These are phyloP conservation scores for Teunomyces atbi DNA, from an alignment of 805 yeast genomes.

Conservation along the genomic window DNA sequence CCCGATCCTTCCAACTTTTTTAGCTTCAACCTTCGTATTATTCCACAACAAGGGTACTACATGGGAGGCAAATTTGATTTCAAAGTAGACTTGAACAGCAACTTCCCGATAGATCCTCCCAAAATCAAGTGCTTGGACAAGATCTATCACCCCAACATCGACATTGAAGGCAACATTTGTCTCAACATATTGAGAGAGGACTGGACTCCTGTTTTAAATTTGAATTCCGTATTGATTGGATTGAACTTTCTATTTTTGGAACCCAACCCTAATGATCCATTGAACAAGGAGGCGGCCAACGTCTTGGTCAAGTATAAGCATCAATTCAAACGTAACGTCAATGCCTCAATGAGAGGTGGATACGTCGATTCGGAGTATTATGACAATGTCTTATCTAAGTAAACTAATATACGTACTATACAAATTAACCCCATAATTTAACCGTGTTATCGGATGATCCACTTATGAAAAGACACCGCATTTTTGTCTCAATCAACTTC, in stretches of 20 bases:
- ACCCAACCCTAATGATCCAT: conserved; percentile 89
- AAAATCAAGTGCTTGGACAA: conserved; percentile 67
- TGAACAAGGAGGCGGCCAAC: conserved; percentile 86
- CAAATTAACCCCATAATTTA: conserved; percentile 48
- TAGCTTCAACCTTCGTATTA: conserved; percentile 55
- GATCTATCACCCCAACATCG: conserved; percentile 94
- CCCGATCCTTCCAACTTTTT: conserved; percentile 58
- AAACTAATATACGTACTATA: conserved; percentile 3
- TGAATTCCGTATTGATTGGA: conserved; percentile 82
- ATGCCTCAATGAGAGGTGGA: conserved; percentile 71
- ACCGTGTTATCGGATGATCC: conserved; percentile 61
- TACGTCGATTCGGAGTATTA: conserved; percentile 35
- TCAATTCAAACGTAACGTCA: conserved; percentile 57
- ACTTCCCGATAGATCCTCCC: conserved; percentile 92
- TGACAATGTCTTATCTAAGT: conserved; percentile 8
- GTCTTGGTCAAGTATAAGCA: conserved; percentile 34
- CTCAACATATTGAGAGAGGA: conserved; percentile 89
- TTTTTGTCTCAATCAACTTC: conserved; percentile 38
- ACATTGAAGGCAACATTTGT: conserved; percentile 86
- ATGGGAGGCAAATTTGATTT: conserved; percentile 68
- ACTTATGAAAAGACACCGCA: conserved; percentile 63
- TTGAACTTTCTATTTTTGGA: conserved; percentile 81
- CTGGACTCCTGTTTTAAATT: conserved; percentile 90
- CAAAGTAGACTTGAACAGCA: conserved; percentile 60
- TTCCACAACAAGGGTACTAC: conserved; percentile 75